These are phyloP conservation scores for Monosporascus sp. DNA, from an alignment of 2,329 filamentous ascomycete species.

Conservation along the genomic window DNA sequence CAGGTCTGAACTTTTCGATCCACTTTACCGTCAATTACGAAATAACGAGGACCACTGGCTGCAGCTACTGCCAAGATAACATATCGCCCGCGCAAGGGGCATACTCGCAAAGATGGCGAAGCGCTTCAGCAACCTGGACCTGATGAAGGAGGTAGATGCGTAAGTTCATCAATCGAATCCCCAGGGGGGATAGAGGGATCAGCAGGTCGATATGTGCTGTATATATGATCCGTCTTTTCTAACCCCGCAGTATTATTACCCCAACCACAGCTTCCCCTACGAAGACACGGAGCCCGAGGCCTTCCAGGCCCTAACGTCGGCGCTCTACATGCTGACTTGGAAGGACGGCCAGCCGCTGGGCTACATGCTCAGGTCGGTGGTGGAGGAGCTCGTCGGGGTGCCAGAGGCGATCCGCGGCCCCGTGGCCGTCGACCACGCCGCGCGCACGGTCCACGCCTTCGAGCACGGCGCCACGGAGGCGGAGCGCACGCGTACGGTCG, in stretches of 20 bases:
- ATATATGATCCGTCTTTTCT: not conserved
- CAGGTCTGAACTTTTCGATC: too few relatives aligned
- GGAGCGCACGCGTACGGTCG: slow-evolving; percentile 54
- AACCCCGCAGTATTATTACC: not conserved
- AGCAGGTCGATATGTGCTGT: too few relatives aligned
- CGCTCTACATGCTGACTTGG: slow-evolving; percentile 62
- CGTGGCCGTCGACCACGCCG: slow-evolving; percentile 53
- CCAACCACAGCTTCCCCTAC: slow-evolving; percentile 66
- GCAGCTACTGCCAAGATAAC: not conserved
- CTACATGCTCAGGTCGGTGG: slow-evolving; percentile 48
- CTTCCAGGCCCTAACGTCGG: slow-evolving; percentile 50
- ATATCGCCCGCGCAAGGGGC: not conserved
- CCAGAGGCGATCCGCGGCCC: slow-evolving; percentile 48
- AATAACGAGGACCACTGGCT: not conserved
- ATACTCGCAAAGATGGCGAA: slow-evolving; percentile 15
- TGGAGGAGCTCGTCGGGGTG: slow-evolving; percentile 41
- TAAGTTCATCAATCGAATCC: slow-evolving; percentile 28
- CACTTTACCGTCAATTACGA: too few relatives aligned
- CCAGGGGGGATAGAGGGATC: too few relatives aligned
- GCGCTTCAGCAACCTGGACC: slow-evolving; percentile 39
- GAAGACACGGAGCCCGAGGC: slow-evolving; percentile 51
- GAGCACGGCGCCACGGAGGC: slow-evolving; percentile 47
- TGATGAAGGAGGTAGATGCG: slow-evolving; percentile 50
- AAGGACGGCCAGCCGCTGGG: slow-evolving; percentile 51
- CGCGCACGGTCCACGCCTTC: slow-evolving; percentile 60